Base-by-base conservation (phyloP, 176 grass and related monocot genomes). In the Carex kokanica region DNA sequence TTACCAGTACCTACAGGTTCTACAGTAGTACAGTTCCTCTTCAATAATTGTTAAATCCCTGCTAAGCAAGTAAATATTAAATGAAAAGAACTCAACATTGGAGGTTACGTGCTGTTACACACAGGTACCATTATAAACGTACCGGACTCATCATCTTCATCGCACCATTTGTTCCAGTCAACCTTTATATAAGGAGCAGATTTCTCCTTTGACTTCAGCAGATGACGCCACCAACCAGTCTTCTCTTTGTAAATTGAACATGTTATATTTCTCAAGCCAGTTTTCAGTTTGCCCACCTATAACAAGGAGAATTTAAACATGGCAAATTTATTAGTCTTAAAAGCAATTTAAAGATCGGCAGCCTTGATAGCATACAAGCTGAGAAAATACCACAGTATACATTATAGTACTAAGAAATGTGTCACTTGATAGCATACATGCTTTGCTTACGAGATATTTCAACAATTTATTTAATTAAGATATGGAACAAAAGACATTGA, bases 111-210 rank as follows among this genome's bases (percentile, higher is more conserved):
- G 6, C 45, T 53, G 45, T 21, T 53, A 74, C 4, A 18, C 67
- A 20, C 32, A 29, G 32, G 15, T 41, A 43, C 36, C 67, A 71
- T 34, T 7, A 41, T 84, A 14, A 38, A 82, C 88, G 53, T 91
- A 96, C 91, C 91, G 80, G 93, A 93, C 40, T 93, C 91, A 74
- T 98, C 96, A 89, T 98, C 96, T 86, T 98, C 96, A 49, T 98
- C 96, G 0, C 91, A 87, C 89, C 93, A 98, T 93, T 98, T 95
- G 88, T 95, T 98, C 93, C 93, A 98, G 86, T 98, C 96, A 86
- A 98, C 96, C 79, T 98, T 95, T 78, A 98, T 95, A 82, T 98
- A 90, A 66, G 96, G 91, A 89, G 88, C 80, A 91, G 88, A 89
- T 32, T 98, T 98, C 86, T 88, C 92, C 75, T 91, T 92, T 81